Evolutionary conservation across 1,284 basidiomycete genomes (phyloP).

Genomic region (Takashimella koratensis): DNA sequence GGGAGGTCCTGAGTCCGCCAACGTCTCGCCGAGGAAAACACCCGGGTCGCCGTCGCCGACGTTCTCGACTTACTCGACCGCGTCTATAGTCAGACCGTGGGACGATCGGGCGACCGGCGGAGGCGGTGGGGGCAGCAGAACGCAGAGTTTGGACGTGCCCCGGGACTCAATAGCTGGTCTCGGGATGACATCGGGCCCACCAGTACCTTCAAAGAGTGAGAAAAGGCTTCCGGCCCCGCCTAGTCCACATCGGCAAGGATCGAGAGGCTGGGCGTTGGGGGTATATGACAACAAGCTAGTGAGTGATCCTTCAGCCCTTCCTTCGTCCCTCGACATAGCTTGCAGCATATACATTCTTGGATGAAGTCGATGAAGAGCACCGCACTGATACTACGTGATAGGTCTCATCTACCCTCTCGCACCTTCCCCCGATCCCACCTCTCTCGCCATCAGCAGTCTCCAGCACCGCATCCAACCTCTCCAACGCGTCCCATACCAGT

Average conservation of each 20-base stretch:
- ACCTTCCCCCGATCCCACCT: slow-evolving; percentile 39
- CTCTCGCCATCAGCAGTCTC: slow-evolving; percentile 27
- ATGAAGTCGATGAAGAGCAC: too few species aligned
- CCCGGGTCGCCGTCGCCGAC: background rate
- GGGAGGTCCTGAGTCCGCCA: background rate
- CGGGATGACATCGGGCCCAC: slow-evolving; percentile 6
- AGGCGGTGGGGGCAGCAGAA: too few species aligned
- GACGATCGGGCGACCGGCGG: background rate
- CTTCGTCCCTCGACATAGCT: too few species aligned
- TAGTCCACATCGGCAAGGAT: slow-evolving; percentile 20
- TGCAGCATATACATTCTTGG: too few species aligned
- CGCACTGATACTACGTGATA: too few species aligned
- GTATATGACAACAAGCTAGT: slow-evolving; percentile 46
- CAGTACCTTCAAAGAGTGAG: slow-evolving; percentile 24
- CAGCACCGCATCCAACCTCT: slow-evolving; percentile 11
- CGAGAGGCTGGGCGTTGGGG: slow-evolving; percentile 28
- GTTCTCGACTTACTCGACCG: background rate
- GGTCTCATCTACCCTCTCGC: slow-evolving; percentile 45
- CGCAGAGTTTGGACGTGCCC: background rate
- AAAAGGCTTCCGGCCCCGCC: slow-evolving; percentile 19
- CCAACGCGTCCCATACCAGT: slow-evolving; percentile 4
- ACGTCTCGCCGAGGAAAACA: background rate
- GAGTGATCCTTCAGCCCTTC: too few species aligned
- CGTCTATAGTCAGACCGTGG: background rate
- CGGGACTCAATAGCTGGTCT: background rate